These are phyloP conservation scores for Serendipita sp. DNA, from an alignment of 768 basidiomycete species.

Conservation along the genomic window DNA sequence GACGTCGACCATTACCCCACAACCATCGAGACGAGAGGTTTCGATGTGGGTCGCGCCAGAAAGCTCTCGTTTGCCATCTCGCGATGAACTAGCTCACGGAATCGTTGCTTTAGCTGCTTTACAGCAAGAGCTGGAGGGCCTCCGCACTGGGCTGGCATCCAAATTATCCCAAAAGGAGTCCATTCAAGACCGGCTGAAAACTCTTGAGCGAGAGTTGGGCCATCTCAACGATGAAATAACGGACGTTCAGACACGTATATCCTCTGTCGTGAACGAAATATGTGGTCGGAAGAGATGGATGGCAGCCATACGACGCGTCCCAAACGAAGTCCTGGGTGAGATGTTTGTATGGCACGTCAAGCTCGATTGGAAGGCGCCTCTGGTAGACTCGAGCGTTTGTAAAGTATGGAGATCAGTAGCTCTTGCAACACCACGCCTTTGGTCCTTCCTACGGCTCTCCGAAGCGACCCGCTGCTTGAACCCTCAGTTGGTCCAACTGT, in stretches of 20 bases:
- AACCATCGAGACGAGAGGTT: too few species aligned
- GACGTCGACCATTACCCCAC: too few species aligned
- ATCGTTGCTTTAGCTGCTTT: background rate
- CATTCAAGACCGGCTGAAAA: background rate
- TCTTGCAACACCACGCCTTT: background rate
- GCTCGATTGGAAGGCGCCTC: background rate
- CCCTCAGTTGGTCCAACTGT: background rate
- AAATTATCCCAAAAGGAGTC: background rate
- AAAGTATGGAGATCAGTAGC: background rate
- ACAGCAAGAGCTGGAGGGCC: background rate
- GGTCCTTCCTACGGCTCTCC: background rate
- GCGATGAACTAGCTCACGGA: background rate
- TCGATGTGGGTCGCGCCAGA: background rate
- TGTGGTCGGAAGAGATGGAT: background rate
- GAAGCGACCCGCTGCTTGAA: background rate
- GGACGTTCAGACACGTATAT: background rate
- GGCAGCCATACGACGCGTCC: background rate
- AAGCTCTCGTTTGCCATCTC: background rate
- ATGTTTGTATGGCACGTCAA: slow-evolving; percentile 1
- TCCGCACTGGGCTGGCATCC: background rate
- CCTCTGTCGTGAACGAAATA: background rate
- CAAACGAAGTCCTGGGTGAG: background rate
- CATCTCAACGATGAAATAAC: background rate
- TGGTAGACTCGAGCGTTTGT: background rate
- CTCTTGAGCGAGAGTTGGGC: background rate